These are phyloP conservation scores for Penicilliopsis zonata DNA, from an alignment of 495 filamentous ascomycete species.

Conservation along the genomic window DNA sequence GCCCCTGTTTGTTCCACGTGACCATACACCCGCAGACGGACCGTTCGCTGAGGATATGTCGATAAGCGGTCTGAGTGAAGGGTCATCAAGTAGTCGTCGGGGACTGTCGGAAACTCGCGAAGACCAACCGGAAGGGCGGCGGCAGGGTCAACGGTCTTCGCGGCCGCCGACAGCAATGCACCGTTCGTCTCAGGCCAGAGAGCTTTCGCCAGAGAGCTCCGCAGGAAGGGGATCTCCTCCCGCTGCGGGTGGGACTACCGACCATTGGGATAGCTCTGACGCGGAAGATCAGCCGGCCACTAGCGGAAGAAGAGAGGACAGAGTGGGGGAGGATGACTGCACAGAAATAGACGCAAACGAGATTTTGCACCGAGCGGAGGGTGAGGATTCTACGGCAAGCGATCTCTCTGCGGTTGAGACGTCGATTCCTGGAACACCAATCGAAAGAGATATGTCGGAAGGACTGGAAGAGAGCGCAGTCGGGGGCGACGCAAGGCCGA, in stretches of 20 bases:
- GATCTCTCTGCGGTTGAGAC: neutral
- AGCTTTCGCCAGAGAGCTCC: neutral
- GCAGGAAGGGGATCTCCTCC: neutral
- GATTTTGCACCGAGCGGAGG: neutral
- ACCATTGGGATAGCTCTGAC: constrained; percentile 1
- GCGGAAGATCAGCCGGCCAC: neutral
- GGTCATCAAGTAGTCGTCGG: neutral
- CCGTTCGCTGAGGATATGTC: neutral
- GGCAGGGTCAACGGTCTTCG: neutral
- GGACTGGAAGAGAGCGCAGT: neutral
- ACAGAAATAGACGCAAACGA: neutral
- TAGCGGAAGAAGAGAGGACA: neutral
- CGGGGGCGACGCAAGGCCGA: neutral
- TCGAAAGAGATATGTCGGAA: neutral
- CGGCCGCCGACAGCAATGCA: neutral
- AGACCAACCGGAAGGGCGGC: neutral
- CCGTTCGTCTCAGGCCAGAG: neutral
- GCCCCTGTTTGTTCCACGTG: constrained; percentile 1
- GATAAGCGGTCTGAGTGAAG: neutral
- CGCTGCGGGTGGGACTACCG: neutral
- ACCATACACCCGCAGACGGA: neutral
- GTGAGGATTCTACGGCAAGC: neutral
- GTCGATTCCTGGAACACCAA: neutral
- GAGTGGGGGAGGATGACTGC: neutral
- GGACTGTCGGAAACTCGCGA: constrained; percentile 1